A percentile compares a stretch with the other conserved stretches of the same genome.
Evolutionary conservation across 2,329 filamentous ascomycete species (phyloP).

Genomic region (Penicillium oxalicum): DNA sequence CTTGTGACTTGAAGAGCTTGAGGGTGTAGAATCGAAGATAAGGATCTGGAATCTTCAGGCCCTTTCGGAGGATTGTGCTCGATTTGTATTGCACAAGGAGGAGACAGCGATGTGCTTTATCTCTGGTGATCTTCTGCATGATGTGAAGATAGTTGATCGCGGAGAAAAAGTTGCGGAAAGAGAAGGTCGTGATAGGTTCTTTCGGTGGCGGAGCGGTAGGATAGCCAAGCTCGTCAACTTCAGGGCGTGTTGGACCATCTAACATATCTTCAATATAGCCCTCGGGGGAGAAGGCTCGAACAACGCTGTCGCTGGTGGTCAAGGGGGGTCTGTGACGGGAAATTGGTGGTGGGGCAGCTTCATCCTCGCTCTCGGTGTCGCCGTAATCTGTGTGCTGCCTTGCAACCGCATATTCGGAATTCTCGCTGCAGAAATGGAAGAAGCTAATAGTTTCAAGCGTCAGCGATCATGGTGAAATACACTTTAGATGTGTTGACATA

Average conservation of each 20-base stretch:
- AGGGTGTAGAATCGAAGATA: constrained; percentile 87
- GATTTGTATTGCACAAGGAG: constrained; percentile 94
- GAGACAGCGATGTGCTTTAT: constrained; percentile 90
- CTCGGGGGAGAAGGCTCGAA: constrained; percentile 23
- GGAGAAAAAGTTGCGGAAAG: constrained; percentile 90
- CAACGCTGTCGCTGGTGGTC: constrained; percentile 20
- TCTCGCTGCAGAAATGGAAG: constrained; percentile 78
- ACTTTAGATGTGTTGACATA: constrained; percentile 34
- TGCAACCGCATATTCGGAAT: constrained; percentile 55
- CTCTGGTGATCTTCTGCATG: constrained; percentile 95
- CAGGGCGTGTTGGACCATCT: constrained; percentile 38
- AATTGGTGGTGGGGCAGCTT: constrained; percentile 80
- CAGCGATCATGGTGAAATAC: not conserved
- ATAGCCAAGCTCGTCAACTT: constrained; percentile 83
- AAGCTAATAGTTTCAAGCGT: constrained; percentile 54
- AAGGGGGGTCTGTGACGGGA: constrained; percentile 48
- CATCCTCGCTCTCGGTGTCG: constrained; percentile 52
- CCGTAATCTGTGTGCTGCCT: constrained; percentile 30
- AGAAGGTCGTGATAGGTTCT: constrained; percentile 77
- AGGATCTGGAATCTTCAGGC: constrained; percentile 82
- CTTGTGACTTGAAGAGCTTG: constrained; percentile 97
- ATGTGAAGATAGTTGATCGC: constrained; percentile 92
- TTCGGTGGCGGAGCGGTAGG: constrained; percentile 62
- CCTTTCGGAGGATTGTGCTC: constrained; percentile 83
- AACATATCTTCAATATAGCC: constrained; percentile 19